Base-by-base conservation (phyloP, 768 basidiomycete genomes). In the Rhodotorula toruloides region DNA sequence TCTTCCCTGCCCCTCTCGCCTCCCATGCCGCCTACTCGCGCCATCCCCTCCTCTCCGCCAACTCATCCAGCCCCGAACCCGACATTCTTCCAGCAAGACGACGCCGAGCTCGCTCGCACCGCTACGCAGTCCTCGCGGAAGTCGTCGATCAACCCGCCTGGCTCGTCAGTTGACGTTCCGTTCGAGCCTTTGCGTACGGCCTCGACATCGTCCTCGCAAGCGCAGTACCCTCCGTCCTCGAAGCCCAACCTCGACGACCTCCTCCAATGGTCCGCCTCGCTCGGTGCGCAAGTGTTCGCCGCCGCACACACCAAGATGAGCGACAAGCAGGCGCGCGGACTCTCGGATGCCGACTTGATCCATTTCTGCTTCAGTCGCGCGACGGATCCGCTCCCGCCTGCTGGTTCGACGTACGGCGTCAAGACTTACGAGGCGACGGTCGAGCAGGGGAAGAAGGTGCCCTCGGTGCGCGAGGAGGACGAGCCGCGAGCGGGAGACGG, bases 241-340 rank as follows among this genome's bases (percentile, higher is more conserved):
- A 54, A 46, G 31, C 10, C 32, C 4, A 59, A 50, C 40, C 40
- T 42, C n/a, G 40, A 36, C 42, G 42, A 39, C 36, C 54, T 57
- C 17, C 57, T 49, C 14, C 54, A 40, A 32, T 46, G 46, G 49
- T 53, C 46, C 12, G 40, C 64, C 3, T 46, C 70, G 19, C 39
- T 72, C 63, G 71, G 71, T 27, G 63, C 71, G 0, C 71, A 72
- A 37, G n/a, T 72, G 17, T 72, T 67, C 42, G 70, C 70, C 22
- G 70, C 70, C 21, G 69, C 69, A 9, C 62, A 66, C 49, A 31
- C 54, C 44, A 58, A 59, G 52, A 13, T 39, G 2, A 25, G 29
- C 29, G 53, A 54, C 37, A 54, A 54, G 37, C 1, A 7, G 0
- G 61, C 58, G 9, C 48, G 65, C 21, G 63, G 66, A 1, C 13